Evolutionary conservation across 306 rosid species (phyloP), one percentile per base, ranked within the genome.

Genomic region (Dryas alaskensis): DNA sequence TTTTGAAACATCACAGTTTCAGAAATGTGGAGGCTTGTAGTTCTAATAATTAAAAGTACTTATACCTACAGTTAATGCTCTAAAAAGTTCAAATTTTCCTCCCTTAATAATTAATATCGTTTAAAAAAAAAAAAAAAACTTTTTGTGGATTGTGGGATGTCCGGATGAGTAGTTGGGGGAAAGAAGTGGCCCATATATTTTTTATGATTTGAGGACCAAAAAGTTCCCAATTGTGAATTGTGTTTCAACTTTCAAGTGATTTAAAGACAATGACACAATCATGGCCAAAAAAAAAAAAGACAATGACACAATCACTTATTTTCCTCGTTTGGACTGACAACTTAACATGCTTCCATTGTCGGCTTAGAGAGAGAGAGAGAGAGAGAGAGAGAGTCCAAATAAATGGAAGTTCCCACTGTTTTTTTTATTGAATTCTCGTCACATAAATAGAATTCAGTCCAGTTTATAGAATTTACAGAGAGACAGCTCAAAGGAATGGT

Each of bases 361-460:
- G 66, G 67, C 66, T 44, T 44, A 57, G 10, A 75, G 65, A 42
- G 64, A 31, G 37, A 31, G 37, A 31, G 37, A 31, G 37, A 31
- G 37, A 31, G 37, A 45, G 40, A 58, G 62, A 10, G 31, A 9
- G 46, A 51, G 12, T 31, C 37, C 37, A 31, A 69, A 65, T 10
- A 76, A 77, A 67, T 8, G 64, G 65, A 65, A 47, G 66, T 25
- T 47, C 65, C 48, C 25, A 45, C 8, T 51, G 51, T 67, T 55
- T 66, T 60, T 67, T 22, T 83, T 85, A 89, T 87, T 89, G 78
- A 78, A 80, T 80, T 74, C 73, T 82, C 71, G 77, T 79, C 82
- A 62, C 86, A 86, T 84, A 65, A 84, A 87, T 74, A 75, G 39
- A 68, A 68, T 53, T 54, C 71, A 67, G 79, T 76, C 79, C 76